phyloP scores from a whole-genome alignment of 495 filamentous ascomycete genomes.

The Amniculicola lignicola region DNA sequence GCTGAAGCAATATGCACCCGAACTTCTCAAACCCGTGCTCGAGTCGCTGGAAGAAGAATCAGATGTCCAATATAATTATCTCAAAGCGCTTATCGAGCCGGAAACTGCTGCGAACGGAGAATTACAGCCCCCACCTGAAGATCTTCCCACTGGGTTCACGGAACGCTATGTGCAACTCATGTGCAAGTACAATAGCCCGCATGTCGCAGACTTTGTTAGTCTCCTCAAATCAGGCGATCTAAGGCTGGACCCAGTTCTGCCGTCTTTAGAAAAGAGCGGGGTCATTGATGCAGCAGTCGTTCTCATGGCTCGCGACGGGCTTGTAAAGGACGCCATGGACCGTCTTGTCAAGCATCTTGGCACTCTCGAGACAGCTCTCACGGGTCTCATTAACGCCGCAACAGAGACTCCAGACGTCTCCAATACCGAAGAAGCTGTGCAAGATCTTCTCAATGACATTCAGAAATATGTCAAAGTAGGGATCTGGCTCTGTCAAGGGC shows the following conservation, averaged over 20 bases:
- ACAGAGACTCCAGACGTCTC: slow-evolving; percentile 54
- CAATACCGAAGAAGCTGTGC: slow-evolving; percentile 53
- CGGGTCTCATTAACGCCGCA: slow-evolving; percentile 62
- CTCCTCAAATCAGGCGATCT: slow-evolving; percentile 75
- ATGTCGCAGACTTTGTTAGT: slow-evolving; percentile 83
- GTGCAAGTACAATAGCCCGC: slow-evolving; percentile 75
- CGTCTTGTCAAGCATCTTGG: slow-evolving; percentile 74
- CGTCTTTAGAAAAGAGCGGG: slow-evolving; percentile 81
- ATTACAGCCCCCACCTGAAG: slow-evolving; percentile 41
- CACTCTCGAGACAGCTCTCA: slow-evolving; percentile 73
- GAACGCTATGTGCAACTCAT: slow-evolving; percentile 89
- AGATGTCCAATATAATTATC: slow-evolving; percentile 69
- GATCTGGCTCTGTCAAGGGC: slow-evolving; percentile 91
- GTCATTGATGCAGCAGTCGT: slow-evolving; percentile 92
- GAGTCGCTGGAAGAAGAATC: slow-evolving; percentile 60
- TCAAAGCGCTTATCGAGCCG: slow-evolving; percentile 76
- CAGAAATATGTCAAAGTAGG: slow-evolving; percentile 88
- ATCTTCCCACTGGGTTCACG: slow-evolving; percentile 51
- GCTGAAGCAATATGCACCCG: slow-evolving; percentile 62
- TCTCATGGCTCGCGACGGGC: slow-evolving; percentile 84
- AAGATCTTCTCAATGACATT: slow-evolving; percentile 68
- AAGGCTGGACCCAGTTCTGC: slow-evolving; percentile 74
- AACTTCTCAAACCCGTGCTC: slow-evolving; percentile 70
- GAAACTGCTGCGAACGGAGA: slow-evolving; percentile 46
- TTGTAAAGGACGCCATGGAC: slow-evolving; percentile 77